Evolutionary conservation across 768 basidiomycete species (phyloP).

Genomic region (Trametes cinnabarina): DNA sequence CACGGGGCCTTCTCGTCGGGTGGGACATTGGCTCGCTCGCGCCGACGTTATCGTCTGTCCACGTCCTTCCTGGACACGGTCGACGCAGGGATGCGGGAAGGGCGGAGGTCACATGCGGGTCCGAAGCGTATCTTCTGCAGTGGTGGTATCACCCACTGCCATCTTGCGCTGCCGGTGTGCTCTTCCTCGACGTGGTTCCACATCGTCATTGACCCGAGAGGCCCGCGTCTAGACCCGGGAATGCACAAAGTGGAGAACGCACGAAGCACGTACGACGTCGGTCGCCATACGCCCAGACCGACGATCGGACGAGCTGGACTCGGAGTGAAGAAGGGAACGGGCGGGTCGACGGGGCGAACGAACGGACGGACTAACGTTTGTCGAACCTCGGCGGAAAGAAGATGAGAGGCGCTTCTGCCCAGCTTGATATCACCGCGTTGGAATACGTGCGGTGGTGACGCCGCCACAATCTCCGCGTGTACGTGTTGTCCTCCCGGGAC

Average conservation of each 20-base stretch:
- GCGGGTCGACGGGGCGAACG: not conserved
- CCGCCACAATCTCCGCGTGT: not conserved
- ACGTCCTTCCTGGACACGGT: not conserved
- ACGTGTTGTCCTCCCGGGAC: not conserved
- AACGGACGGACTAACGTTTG: constrained; percentile 19
- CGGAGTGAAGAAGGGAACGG: not conserved
- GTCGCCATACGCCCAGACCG: not conserved
- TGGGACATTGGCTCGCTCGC: not conserved
- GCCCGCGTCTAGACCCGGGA: not conserved
- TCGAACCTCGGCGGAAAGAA: constrained; percentile 23
- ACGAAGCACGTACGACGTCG: not conserved
- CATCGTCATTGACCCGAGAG: not conserved
- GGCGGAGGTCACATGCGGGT: constrained; percentile 3
- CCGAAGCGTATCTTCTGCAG: constrained; percentile 5
- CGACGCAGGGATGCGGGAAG: not conserved
- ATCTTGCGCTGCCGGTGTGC: not conserved
- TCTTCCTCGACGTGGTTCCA: not conserved
- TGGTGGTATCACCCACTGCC: constrained; percentile 2
- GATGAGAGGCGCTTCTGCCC: constrained; percentile 8
- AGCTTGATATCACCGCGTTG: constrained; percentile 14
- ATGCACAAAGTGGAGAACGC: not conserved
- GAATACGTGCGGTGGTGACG: not conserved
- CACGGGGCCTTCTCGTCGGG: constrained; percentile 1
- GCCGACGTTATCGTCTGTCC: not conserved
- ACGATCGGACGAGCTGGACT: not conserved